Base-by-base conservation (phyloP, 2,329 filamentous ascomycete genomes). In the Alternaria brassicae region DNA sequence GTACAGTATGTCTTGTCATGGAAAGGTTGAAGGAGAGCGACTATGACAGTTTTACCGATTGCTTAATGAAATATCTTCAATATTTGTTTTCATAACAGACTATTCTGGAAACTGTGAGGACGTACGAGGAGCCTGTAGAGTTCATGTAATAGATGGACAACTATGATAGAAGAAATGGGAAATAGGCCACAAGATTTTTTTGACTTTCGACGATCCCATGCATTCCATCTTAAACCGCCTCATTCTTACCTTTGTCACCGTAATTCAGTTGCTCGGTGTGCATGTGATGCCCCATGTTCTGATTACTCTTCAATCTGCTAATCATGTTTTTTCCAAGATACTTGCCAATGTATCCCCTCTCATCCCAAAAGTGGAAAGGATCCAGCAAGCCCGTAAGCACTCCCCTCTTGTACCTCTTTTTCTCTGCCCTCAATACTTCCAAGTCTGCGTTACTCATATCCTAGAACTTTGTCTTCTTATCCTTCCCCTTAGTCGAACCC, bases 391-490 rank as follows among this genome's bases (percentile, higher is more conserved):
- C 72, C 2, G 53, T 58, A 8, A 68, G 0, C 10, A 72, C 42
- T 17, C 58, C 53, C 37, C 74, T 55, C 53, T 74, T 75, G 1
- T 68, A 70, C 23, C 30, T 62, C 49, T 74, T 69, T 51, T 66
- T 70, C 40, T 77, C 71, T 6, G 64, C 60, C 40, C 72, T 64
- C 21, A 70, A 39, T 17, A 61, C 54, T 23, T 64, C 71, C 10
- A 78, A 42, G 50, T 78, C 72, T 8, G 67, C 74, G 47, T 73
- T 70, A 34, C 47, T 72, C 71, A 78, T 69, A 53, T 78, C 73
- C 77, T 75, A 78, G 53, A 78, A 77, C 61, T 71, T 68, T 0
- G 66, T 77, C 63, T 76, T 67, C 53, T 76, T 71, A 47, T 78
- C 75, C 6, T 58, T 70, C 1, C 75, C 73, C 4, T 53, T 71